Conservation (phyloP, 2,329 filamentous ascomycete species). For the Tolypocladium guangdongense region DNA sequence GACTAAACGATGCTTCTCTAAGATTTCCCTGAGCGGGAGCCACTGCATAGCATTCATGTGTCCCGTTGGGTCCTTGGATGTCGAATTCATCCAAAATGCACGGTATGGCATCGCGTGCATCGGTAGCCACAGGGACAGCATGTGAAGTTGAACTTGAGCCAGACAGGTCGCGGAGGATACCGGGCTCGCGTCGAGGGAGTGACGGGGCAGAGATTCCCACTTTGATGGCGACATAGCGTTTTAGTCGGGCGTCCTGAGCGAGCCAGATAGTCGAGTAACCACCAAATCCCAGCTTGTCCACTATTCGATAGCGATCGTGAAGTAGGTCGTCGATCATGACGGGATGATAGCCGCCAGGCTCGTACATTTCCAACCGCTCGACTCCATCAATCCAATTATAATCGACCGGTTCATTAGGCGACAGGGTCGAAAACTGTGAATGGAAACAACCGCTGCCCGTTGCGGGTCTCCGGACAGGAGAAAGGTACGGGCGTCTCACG, state of each 20-base stretch:
- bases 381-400: slow-evolving; percentile 1
- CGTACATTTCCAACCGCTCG: not conserved
- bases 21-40: not conserved
- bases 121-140: not conserved
- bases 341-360: slow-evolving; percentile 1
- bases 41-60: not conserved
- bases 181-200: not conserved
- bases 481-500: too few relatives aligned
- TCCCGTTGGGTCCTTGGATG: slow-evolving; percentile 2
- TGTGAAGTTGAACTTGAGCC: not conserved
- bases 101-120: not conserved
- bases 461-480: too few relatives aligned
- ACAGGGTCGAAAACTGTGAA: not conserved
- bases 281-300: slow-evolving; percentile 27
- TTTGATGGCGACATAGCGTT: slow-evolving; percentile 6
- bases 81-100: slow-evolving; percentile 1
- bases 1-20: not conserved
- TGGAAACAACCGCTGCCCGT: not conserved
- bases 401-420: not conserved
- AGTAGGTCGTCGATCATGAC: slow-evolving; percentile 1
- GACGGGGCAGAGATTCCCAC: not conserved
- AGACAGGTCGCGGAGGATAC: not conserved
- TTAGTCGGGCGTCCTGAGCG: slow-evolving; percentile 16
- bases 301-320: slow-evolving; percentile 19
- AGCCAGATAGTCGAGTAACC: slow-evolving; percentile 30